Evolutionary conservation across 1,284 basidiomycete genomes (phyloP), one percentile per base, ranked within the genome.

Genomic region (Apiotrichum mycotoxinovorans): DNA sequence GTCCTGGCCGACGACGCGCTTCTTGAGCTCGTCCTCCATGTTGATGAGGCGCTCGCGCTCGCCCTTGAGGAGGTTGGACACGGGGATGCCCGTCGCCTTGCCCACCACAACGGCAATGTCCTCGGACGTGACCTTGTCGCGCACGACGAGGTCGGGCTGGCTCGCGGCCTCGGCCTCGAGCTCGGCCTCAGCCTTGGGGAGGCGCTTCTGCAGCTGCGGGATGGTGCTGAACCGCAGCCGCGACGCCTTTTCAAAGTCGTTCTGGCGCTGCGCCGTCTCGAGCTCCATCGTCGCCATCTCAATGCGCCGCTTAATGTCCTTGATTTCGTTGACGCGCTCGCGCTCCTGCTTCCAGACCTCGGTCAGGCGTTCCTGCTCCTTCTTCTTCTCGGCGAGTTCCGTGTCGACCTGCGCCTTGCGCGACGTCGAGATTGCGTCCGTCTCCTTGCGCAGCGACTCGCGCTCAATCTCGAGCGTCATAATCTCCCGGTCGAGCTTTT

Each of bases 41-140:
- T 92, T 85, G n/a, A 96, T 85, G 30, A 97, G 80, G 63, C 89
- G 89, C 72, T 96, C 90, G 57, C 88, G 80, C 75, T 96, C 93
- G 17, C 92, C 92, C 71, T 90, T 89, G 63, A 96, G 77, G 53
- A 97, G 77, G 66, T 88, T 92, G 71, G 88, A 84, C 1, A 95
- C 90, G 0, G 94, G 93, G 41, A 97, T 93, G 17, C 93, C 93
- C 0, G 93, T 96, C 2, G 87, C 83, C 71, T 86, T 88, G n/a
- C 88, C 89, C 7, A 92, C 86, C 12, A 96, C 93, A 7, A 87
- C 80, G 0, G 93, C 86, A 57, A 96, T 92, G 72, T 95, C 91
- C 68, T 87, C 87, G 22, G 85, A 86, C 4, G 89, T 94, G 10
- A 97, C 91, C 47, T 91, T 81, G 65, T 94, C 91, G 64, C 91